These are phyloP conservation scores for Epichloe sylvatica DNA, from an alignment of 2,329 filamentous ascomycete genomes.

Conservation along the genomic window DNA sequence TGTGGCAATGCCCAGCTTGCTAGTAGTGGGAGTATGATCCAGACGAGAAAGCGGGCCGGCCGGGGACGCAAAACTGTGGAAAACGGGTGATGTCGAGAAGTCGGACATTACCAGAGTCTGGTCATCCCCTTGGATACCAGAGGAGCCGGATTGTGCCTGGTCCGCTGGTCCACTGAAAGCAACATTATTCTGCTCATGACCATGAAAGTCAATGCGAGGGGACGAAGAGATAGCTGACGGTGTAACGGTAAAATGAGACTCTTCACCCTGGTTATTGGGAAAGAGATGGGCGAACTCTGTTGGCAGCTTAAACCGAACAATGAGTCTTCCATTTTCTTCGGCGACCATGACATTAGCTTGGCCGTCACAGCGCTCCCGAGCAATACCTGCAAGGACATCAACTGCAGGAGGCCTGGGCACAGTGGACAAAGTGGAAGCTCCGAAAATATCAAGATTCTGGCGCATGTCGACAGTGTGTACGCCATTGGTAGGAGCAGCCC, in stretches of 20 bases:
- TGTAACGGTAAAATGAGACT: conserved; percentile 12
- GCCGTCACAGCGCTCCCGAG: conserved; percentile 13
- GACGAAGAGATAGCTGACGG: conserved; percentile 13
- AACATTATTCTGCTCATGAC: background rate
- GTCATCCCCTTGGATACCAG: background rate
- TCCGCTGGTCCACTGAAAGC: background rate
- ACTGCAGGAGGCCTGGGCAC: conserved; percentile 8
- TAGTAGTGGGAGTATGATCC: background rate
- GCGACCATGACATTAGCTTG: conserved; percentile 19
- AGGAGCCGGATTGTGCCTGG: background rate
- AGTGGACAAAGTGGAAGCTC: conserved; percentile 9
- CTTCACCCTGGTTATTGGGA: conserved; percentile 15
- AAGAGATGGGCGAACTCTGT: conserved; percentile 18
- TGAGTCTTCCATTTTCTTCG: conserved; percentile 17
- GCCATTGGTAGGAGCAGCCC: conserved; percentile 7
- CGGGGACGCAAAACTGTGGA: background rate
- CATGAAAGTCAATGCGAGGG: conserved; percentile 10
- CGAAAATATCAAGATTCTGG: conserved; percentile 23
- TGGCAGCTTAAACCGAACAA: conserved; percentile 26
- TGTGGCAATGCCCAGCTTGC: background rate
- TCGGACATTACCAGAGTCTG: conserved; percentile 2
- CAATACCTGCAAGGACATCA: conserved; percentile 15
- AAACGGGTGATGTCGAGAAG: background rate
- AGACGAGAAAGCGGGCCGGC: background rate
- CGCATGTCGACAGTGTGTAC: conserved; percentile 23